Base-by-base conservation (phyloP, 768 basidiomycete genomes). In the Mycena metata region DNA sequence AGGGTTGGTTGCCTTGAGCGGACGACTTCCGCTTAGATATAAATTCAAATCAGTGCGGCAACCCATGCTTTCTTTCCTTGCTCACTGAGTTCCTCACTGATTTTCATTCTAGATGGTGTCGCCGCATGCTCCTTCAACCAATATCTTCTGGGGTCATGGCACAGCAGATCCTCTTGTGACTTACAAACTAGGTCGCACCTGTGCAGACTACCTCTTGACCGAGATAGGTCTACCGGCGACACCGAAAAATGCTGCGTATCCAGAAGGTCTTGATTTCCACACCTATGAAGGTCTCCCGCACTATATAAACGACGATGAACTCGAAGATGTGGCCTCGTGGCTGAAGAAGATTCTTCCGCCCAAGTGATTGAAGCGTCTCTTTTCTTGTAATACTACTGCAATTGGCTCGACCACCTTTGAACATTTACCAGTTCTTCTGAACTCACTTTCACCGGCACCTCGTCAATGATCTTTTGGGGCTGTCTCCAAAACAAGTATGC, bases 21-120 rank as follows among this genome's bases (percentile, higher is more conserved):
- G 79, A 16, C 85, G 83, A 77, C 72, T 88, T 21, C 84, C 83
- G 1, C 67, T 88, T 41, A 77, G 78, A 59, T 75, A 81, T 30
- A 82, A 84, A 72, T 78, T 86, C 61, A 77, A 81, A 69, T 60
- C 77, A 60, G 83, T 81, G 17, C 61, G 47, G 77, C 65, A 33
- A 7, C 5, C 12, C 51, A 21, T 17, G 1, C 26, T n/a, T n/a
- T 42, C 33, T 30, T n/a, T 4, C 5, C 9, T 33, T 6, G 15
- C 11, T 12, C n/a, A 10, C 16, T 49, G 39, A 33, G 45, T n/a
- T n/a, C n/a, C n/a, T n/a, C n/a, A n/a, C n/a, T 39, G 5, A n/a
- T 52, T 55, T 36, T 2, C 17, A 15, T 26, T 42, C 36, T 42
- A 74, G 73, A 72, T 72, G 67, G 58, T 56, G 3, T 74, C 70